phyloP scores from a whole-genome alignment of 2,329 filamentous ascomycete species.

The Aulographum hederae region DNA sequence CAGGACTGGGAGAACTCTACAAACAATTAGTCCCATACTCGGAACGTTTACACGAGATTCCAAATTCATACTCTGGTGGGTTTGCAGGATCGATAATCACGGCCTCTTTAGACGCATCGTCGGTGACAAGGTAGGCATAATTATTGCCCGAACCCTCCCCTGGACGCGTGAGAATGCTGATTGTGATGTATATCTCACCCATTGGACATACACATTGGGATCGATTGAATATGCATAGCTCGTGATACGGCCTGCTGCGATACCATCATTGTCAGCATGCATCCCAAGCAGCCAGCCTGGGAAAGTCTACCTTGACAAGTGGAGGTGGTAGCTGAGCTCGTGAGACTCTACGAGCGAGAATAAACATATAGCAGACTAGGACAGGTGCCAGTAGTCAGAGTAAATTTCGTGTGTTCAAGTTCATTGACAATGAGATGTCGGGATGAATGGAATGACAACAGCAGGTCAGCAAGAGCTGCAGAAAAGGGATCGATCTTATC shows the following conservation, averaged over 20 bases:
- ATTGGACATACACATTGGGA: slow-evolving; percentile 61
- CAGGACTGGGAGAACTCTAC: slow-evolving; percentile 43
- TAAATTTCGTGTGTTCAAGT: no score
- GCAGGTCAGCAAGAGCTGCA: no score
- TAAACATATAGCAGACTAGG: no score
- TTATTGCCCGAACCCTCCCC: slow-evolving; percentile 66
- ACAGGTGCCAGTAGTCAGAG: no score
- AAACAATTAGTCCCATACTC: slow-evolving; percentile 1
- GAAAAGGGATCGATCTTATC: no score
- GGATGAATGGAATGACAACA: no score
- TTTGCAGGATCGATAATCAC: slow-evolving; percentile 64
- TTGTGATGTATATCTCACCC: background rate
- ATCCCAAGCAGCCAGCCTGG: no score
- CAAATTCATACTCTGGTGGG: slow-evolving; percentile 46
- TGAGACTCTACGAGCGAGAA: no score
- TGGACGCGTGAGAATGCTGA: slow-evolving; percentile 15
- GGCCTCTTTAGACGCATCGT: slow-evolving; percentile 30
- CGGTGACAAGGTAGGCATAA: slow-evolving; percentile 51
- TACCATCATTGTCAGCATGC: no score
- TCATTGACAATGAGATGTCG: no score
- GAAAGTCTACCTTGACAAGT: no score
- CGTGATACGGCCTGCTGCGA: slow-evolving; percentile 13
- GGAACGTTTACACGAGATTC: background rate
- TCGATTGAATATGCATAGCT: slow-evolving; percentile 71
- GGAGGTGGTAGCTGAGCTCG: no score